Conservation (phyloP, 2,329 filamentous ascomycete species). For the Fusarium algeriense region DNA sequence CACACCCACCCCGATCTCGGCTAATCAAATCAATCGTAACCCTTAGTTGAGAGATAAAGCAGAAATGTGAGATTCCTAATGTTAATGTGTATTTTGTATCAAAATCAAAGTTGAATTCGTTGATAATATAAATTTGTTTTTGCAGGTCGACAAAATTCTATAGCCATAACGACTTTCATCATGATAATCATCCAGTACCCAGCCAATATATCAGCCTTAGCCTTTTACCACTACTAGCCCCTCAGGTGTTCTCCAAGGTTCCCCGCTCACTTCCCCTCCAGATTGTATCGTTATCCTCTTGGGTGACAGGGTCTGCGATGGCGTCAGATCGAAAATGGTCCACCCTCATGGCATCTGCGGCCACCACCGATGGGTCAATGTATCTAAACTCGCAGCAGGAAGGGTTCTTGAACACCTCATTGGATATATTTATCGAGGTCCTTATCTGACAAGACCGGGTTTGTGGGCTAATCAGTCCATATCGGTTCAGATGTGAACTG, state of each 20-base stretch:
- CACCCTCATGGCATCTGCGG: conserved; percentile 28
- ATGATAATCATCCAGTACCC: neutral
- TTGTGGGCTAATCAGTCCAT: conserved; percentile 7
- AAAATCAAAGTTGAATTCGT: no score
- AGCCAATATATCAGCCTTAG: neutral
- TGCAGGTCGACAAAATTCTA: neutral
- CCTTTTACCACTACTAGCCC: neutral
- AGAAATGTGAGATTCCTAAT: neutral
- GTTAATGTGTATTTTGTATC: no score
- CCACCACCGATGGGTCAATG: conserved; percentile 30
- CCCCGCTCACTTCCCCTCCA: conserved; percentile 27
- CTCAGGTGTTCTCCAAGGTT: neutral
- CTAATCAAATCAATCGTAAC: conserved; percentile 25
- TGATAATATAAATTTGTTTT: neutral
- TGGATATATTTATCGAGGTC: conserved; percentile 16
- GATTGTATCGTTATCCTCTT: conserved; percentile 1
- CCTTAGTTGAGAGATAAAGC: neutral
- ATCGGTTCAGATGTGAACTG: neutral
- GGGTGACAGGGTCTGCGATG: conserved; percentile 30
- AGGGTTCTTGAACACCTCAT: neutral
- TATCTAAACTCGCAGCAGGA: neutral
- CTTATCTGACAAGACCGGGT: neutral
- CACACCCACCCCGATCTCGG: conserved; percentile 41
- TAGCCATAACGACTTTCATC: neutral
- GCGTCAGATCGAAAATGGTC: conserved; percentile 37